Percentiles rank a stretch among this genome's conserved stretches.
Conservation (phyloP, 257 asterid species). For the Ilex asprella region DNA sequence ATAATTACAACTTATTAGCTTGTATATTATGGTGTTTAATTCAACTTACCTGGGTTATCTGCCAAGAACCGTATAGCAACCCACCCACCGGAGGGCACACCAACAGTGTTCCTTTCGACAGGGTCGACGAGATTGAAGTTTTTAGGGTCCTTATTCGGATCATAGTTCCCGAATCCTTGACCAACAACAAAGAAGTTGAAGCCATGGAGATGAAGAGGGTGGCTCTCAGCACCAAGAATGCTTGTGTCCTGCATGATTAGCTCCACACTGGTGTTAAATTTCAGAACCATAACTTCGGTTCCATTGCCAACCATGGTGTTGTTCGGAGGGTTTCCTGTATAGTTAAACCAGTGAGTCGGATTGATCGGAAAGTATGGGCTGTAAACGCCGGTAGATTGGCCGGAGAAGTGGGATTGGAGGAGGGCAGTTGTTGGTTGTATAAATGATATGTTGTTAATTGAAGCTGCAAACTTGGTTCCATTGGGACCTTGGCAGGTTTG, state of each 20-base stretch:
- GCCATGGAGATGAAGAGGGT: slow-evolving; percentile 68
- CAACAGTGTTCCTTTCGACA: slow-evolving; percentile 53
- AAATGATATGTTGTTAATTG: slow-evolving; percentile 51
- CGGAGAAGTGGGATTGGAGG: slow-evolving; percentile 53
- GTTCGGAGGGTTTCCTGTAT: slow-evolving; percentile 48
- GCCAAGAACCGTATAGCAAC: slow-evolving; percentile 55
- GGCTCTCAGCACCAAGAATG: slow-evolving; percentile 50
- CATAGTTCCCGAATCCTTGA: slow-evolving; percentile 50
- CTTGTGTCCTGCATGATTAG: slow-evolving; percentile 62
- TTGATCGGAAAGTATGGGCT: slow-evolving; percentile 43
- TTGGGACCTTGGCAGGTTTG: slow-evolving; percentile 57
- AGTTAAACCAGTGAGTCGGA: slow-evolving; percentile 46
- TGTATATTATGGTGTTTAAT: neutral
- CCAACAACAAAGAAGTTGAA: slow-evolving; percentile 58
- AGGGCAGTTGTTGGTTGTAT: slow-evolving; percentile 45
- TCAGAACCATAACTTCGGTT: slow-evolving; percentile 41
- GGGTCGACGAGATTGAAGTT: slow-evolving; percentile 56
- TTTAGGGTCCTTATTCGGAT: slow-evolving; percentile 41
- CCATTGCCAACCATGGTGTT: slow-evolving; percentile 33
- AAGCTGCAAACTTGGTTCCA: slow-evolving; percentile 42
- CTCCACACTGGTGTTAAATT: slow-evolving; percentile 43
- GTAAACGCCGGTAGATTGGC: slow-evolving; percentile 45
- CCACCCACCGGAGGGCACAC: slow-evolving; percentile 69
- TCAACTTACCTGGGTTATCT: slow-evolving; percentile 54
- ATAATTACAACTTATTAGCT: too few species aligned